phyloP scores from a whole-genome alignment of 2,329 filamentous ascomycete genomes.

The Colletotrichum limetticola region DNA sequence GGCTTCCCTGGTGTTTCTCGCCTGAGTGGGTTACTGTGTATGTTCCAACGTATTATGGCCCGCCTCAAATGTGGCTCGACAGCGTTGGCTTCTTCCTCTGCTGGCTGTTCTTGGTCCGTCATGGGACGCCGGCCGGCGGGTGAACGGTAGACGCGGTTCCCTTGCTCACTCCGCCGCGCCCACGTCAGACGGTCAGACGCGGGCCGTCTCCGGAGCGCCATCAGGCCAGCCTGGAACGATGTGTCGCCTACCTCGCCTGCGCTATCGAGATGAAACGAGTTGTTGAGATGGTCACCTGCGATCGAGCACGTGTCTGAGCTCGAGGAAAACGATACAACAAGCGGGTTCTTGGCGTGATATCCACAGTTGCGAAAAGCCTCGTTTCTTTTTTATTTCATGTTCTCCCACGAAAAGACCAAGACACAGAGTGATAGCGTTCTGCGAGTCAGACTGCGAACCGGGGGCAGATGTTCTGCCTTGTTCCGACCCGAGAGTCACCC shows the following conservation, averaged over 20 bases:
- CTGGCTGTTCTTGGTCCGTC: neutral
- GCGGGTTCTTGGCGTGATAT: neutral
- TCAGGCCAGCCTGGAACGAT: neutral
- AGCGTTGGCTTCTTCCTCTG: neutral
- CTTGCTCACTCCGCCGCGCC: neutral
- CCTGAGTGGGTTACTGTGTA: neutral
- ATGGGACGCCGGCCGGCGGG: neutral
- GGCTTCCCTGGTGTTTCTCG: neutral
- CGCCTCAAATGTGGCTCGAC: slow-evolving; percentile 1
- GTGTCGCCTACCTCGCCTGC: neutral
- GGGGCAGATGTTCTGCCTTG: slow-evolving; percentile 19
- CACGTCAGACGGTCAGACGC: neutral
- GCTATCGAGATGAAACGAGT: neutral
- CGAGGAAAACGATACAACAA: neutral
- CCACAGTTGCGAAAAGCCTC: neutral
- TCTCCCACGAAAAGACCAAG: neutral
- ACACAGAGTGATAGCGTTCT: slow-evolving; percentile 4
- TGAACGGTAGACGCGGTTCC: neutral
- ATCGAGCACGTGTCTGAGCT: slow-evolving; percentile 9
- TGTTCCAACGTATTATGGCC: neutral
- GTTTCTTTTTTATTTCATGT: neutral
- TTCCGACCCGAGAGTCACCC: slow-evolving; percentile 2
- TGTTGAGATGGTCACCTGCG: neutral
- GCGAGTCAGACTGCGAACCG: slow-evolving; percentile 9
- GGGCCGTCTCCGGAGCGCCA: neutral